phyloP scores from a whole-genome alignment of 106 monocot genomes.

The Amphibolis antarctica region DNA sequence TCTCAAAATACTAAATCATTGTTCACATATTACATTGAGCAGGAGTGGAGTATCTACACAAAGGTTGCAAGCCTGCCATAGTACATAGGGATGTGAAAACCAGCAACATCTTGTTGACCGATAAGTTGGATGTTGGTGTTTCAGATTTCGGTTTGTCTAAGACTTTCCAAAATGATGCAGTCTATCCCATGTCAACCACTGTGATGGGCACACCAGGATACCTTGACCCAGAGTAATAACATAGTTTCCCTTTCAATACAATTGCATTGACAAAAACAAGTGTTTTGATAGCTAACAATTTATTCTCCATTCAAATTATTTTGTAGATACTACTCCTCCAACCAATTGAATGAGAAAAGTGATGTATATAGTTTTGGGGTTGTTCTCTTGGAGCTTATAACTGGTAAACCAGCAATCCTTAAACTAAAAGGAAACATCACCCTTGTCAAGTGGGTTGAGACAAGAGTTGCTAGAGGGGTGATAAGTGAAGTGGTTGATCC shows the following conservation, averaged over 20 bases:
- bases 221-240: constrained; percentile 16
- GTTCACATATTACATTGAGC: neutral
- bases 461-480: neutral
- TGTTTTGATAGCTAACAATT: too few species aligned
- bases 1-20: neutral
- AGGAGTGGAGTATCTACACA: constrained; percentile 18
- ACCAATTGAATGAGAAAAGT: constrained; percentile 10
- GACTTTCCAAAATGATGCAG: neutral
- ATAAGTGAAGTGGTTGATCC: constrained; percentile 6
- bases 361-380: constrained; percentile 19
- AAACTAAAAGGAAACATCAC: neutral
- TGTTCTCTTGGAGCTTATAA: constrained; percentile 11
- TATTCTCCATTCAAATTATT: neutral
- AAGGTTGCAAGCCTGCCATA: constrained; percentile 12
- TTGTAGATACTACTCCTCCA: constrained; percentile 1
- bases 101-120: constrained; percentile 10
- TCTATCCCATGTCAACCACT: neutral
- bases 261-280: neutral
- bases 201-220: constrained; percentile 20
- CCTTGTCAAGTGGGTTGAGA: constrained; percentile 9
- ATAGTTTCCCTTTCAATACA: neutral
- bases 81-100: constrained; percentile 18
- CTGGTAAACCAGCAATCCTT: constrained; percentile 3
- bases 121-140: constrained; percentile 15
- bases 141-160: constrained; percentile 18